Percentiles rank a stretch among this genome's conserved stretches.
Evolutionary conservation across 176 grass and related monocot species (phyloP).

Genomic region (Alopecurus myosuroides): DNA sequence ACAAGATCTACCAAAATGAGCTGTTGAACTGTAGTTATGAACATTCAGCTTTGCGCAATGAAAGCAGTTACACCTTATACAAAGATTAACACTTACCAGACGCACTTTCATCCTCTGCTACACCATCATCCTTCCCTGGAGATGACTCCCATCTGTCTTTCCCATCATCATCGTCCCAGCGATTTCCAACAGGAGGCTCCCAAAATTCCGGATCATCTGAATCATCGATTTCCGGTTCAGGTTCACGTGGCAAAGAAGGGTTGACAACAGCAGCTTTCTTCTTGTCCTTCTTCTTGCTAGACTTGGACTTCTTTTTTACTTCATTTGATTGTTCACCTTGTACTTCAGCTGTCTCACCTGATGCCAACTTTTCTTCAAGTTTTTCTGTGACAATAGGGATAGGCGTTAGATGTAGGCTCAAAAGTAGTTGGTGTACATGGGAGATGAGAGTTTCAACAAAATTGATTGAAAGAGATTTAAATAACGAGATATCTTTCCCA

Average conservation of each 20-base stretch:
- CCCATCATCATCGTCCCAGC: slow-evolving; percentile 86
- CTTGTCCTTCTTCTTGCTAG: slow-evolving; percentile 44
- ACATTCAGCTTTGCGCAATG: neutral
- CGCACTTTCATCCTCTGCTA: slow-evolving; percentile 19
- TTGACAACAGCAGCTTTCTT: slow-evolving; percentile 41
- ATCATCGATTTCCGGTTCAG: slow-evolving; percentile 38
- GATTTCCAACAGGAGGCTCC: slow-evolving; percentile 66
- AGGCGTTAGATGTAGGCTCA: slow-evolving; percentile 1
- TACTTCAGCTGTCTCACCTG: slow-evolving; percentile 19
- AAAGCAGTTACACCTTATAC: slow-evolving; percentile 4
- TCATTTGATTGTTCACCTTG: slow-evolving; percentile 32
- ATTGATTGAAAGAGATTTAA: neutral
- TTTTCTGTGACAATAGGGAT: slow-evolving; percentile 43
- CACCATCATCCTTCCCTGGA: slow-evolving; percentile 4
- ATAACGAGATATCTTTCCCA: neutral
- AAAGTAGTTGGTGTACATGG: neutral
- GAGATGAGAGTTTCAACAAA: neutral
- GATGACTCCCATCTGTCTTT: slow-evolving; percentile 60
- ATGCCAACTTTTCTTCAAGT: slow-evolving; percentile 60
- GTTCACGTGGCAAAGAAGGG: slow-evolving; percentile 29
- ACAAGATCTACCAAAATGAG: neutral
- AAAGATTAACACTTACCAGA: slow-evolving; percentile 21
- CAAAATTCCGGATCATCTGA: slow-evolving; percentile 70
- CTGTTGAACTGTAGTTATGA: neutral
- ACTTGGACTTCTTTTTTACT: slow-evolving; percentile 40